Evolutionary conservation across 2,329 filamentous ascomycete species (phyloP).

Genomic region (Claviceps maximensis): DNA sequence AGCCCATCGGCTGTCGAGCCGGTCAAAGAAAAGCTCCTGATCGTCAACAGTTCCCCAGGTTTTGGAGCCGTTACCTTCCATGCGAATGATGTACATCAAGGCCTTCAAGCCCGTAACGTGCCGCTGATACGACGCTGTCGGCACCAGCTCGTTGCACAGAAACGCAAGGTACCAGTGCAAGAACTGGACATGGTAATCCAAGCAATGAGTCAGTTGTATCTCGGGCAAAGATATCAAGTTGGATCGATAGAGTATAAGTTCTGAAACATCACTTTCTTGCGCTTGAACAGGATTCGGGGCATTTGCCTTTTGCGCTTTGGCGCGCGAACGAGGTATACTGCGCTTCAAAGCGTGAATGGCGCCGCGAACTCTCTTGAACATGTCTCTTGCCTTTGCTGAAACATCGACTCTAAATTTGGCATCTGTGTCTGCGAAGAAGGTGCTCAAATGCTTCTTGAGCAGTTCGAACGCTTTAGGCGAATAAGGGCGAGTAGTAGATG

Average conservation of each 20-base stretch:
- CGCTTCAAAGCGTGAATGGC: constrained; percentile 44
- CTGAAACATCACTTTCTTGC: constrained; percentile 8
- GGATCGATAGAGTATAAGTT: constrained; percentile 23
- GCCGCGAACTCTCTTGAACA: constrained; percentile 63
- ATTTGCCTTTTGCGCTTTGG: constrained; percentile 22
- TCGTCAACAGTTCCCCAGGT: constrained; percentile 26
- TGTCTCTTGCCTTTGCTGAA: constrained; percentile 57
- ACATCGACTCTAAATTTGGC: constrained; percentile 77
- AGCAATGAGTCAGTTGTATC: constrained; percentile 22
- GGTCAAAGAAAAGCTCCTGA: constrained; percentile 26
- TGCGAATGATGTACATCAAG: constrained; percentile 51
- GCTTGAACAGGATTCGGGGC: not conserved
- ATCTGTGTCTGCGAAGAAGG: constrained; percentile 72
- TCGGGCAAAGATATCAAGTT: constrained; percentile 28
- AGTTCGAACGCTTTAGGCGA: constrained; percentile 46
- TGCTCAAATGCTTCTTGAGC: constrained; percentile 51
- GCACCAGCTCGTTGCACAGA: constrained; percentile 57
- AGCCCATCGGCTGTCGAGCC: constrained; percentile 37
- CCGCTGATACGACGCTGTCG: constrained; percentile 78
- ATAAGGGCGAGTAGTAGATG: constrained; percentile 61
- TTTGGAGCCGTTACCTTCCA: constrained; percentile 46
- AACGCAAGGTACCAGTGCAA: constrained; percentile 64
- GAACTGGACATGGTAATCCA: constrained; percentile 47
- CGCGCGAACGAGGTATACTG: constrained; percentile 23
- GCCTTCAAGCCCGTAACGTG: constrained; percentile 72